Conservation (phyloP, 2,329 filamentous ascomycete genomes). For the Nothophaeocryptopus gaeumannii region DNA sequence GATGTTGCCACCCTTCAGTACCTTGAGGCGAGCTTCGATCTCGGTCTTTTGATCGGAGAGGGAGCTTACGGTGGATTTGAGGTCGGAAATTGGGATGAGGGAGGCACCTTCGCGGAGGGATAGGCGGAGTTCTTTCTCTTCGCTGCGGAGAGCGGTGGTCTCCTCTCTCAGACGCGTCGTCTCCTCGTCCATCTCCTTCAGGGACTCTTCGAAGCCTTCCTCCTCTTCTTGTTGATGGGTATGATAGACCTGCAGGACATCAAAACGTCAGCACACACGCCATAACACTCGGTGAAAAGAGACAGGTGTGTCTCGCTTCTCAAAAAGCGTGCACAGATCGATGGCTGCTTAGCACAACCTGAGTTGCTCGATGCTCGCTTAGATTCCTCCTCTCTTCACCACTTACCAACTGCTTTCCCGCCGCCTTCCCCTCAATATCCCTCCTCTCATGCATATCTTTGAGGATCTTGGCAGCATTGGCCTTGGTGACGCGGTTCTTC, state of each 20-base stretch:
- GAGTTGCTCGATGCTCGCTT: too few species aligned
- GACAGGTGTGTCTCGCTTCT: too few species aligned
- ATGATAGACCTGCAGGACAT: background rate
- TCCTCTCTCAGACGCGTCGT: conserved; percentile 48
- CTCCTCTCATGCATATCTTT: conserved; percentile 62
- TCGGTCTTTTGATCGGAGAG: conserved; percentile 46
- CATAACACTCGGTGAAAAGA: too few species aligned
- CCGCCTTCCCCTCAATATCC: conserved; percentile 56
- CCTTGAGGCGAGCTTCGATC: conserved; percentile 42
- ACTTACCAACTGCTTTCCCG: conserved; percentile 63
- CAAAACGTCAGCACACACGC: background rate
- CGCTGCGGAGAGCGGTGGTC: conserved; percentile 44
- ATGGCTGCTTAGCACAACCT: too few species aligned
- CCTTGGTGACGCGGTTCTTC: conserved; percentile 39
- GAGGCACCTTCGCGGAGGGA: conserved; percentile 47
- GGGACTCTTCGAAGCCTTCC: conserved; percentile 47
- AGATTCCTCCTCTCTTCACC: too few species aligned
- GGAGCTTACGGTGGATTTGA: too few species aligned
- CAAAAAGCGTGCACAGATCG: too few species aligned
- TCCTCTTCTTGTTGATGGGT: conserved; percentile 49
- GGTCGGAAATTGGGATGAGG: conserved; percentile 51
- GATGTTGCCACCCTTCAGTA: conserved; percentile 40
- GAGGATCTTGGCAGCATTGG: conserved; percentile 58
- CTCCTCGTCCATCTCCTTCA: conserved; percentile 50
- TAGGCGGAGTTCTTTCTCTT: conserved; percentile 50